Percentiles rank a stretch among this genome's conserved stretches.
These are phyloP conservation scores for Eutrema heterophyllum DNA, from an alignment of 345 rosid species.

Conservation along the genomic window DNA sequence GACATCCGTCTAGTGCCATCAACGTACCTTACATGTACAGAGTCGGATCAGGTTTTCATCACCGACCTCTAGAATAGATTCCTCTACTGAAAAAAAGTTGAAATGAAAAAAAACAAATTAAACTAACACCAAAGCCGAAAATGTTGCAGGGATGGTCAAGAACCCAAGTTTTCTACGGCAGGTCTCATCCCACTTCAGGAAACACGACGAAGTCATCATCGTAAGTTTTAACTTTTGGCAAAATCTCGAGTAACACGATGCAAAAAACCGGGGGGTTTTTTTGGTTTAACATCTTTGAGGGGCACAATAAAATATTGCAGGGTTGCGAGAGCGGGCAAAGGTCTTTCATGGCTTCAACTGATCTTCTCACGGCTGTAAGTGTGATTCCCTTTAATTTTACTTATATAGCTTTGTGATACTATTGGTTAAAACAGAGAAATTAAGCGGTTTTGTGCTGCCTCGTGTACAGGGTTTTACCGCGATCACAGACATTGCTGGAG, in stretches of 20 bases:
- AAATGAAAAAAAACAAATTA: background rate
- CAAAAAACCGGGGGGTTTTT: too few relatives aligned
- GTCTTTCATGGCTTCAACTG: conserved; percentile 78
- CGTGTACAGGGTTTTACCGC: conserved; percentile 62
- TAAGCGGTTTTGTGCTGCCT: background rate
- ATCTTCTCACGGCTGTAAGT: conserved; percentile 71
- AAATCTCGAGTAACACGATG: background rate
- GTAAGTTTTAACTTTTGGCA: conserved; percentile 33
- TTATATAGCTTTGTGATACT: background rate
- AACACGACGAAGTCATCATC: conserved; percentile 74
- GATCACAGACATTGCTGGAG: conserved; percentile 71
- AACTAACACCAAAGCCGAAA: background rate
- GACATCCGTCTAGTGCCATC: conserved; percentile 71
- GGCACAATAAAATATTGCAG: conserved; percentile 29
- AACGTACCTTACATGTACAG: conserved; percentile 82
- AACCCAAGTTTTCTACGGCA: conserved; percentile 59
- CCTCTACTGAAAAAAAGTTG: background rate
- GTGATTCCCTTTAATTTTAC: background rate
- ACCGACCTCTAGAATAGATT: background rate
- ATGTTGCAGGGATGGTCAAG: conserved; percentile 56
- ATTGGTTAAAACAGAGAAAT: background rate
- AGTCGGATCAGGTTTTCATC: conserved; percentile 65
- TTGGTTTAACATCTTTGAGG: background rate
- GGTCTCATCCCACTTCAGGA: conserved; percentile 52
- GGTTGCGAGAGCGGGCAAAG: conserved; percentile 75